phyloP scores from a whole-genome alignment of 2,329 filamentous ascomycete species.

The Orbilia blumenaviensis region DNA sequence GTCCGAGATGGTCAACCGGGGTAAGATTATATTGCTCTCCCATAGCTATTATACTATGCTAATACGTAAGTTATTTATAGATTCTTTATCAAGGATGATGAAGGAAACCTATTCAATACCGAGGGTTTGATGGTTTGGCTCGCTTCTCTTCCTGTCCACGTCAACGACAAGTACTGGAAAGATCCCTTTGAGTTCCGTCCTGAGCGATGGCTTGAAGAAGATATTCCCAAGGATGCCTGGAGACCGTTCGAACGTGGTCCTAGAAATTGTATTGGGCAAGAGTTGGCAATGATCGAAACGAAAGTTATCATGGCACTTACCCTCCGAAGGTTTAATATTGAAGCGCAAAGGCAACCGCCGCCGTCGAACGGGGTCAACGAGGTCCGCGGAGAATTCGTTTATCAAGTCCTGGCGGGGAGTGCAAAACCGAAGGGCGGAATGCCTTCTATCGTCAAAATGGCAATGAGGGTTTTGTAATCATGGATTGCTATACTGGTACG shows the following conservation, averaged over 20 bases:
- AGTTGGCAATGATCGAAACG: slow-evolving; percentile 66
- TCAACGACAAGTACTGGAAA: slow-evolving; percentile 62
- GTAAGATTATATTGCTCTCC: neutral
- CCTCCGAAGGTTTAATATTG: slow-evolving; percentile 66
- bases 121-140: slow-evolving; percentile 63
- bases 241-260: slow-evolving; percentile 68
- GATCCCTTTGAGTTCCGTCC: slow-evolving; percentile 63
- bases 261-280: slow-evolving; percentile 69
- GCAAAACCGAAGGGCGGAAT: slow-evolving; percentile 57
- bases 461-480: neutral
- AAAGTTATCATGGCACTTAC: slow-evolving; percentile 66
- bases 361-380: slow-evolving; percentile 54
- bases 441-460: slow-evolving; percentile 45
- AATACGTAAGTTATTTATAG: slow-evolving; percentile 46
- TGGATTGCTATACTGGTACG: neutral
- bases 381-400: slow-evolving; percentile 54
- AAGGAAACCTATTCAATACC: slow-evolving; percentile 63
- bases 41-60: neutral
- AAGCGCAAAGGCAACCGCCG: slow-evolving; percentile 59
- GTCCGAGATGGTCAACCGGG: slow-evolving; percentile 60
- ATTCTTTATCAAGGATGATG: slow-evolving; percentile 62
- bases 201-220: slow-evolving; percentile 62
- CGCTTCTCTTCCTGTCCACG: slow-evolving; percentile 60
- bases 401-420: slow-evolving; percentile 55
- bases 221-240: slow-evolving; percentile 64